Base-by-base conservation (phyloP, 1,284 basidiomycete species). In the Mycena citricolor region DNA sequence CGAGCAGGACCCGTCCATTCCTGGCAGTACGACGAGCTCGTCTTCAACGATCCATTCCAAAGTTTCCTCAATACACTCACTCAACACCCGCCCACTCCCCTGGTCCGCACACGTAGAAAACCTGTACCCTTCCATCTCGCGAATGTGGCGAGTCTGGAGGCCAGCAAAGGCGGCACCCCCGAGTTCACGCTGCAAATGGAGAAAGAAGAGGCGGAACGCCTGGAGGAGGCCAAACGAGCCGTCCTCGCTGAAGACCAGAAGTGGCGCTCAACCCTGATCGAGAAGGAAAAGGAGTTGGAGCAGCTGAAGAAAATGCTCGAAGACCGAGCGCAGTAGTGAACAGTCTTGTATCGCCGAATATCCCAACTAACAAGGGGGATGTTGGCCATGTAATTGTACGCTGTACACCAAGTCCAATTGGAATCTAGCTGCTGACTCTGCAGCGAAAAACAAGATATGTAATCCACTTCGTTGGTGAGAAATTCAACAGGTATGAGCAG, bases 1-100 rank as follows among this genome's bases (percentile, higher is more conserved):
- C 79, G 80, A 50, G 61, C 74, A 16, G 81, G 83, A 0, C 83
- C 86, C 2, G 90, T 97, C n/a, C 90, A 98, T 63, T 91, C 93
- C 0, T 99, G 97, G 95, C 94, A 98, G 61, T 99, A 99, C 68
- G 97, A 99, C 63, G 97, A 99, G 62, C 80, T 99, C 49, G 92
- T 99, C 35, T 99, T 99, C 68, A 83, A 84, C 54, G 95, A 99
- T 59, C 97, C 97, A 1, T 92, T 87, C 50, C 84, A 92, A 49
- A 74, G 83, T 21, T 95, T 99, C 68, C 79, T 97, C 57, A 82
- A 86, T 56, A 77, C 90, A 43, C 78, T 99, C 36, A 83, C 85
- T 0, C 73, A 77, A 4, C 79, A 95, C 59, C 86, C 92, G 0
- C 94, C 94, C 0, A 94, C 90, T 0, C 83, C 84, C 4, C 68